Percentiles rank a stretch among this genome's conserved stretches.
phyloP scores from a whole-genome alignment of 164 flowering plant species.

The Annona cherimola region DNA sequence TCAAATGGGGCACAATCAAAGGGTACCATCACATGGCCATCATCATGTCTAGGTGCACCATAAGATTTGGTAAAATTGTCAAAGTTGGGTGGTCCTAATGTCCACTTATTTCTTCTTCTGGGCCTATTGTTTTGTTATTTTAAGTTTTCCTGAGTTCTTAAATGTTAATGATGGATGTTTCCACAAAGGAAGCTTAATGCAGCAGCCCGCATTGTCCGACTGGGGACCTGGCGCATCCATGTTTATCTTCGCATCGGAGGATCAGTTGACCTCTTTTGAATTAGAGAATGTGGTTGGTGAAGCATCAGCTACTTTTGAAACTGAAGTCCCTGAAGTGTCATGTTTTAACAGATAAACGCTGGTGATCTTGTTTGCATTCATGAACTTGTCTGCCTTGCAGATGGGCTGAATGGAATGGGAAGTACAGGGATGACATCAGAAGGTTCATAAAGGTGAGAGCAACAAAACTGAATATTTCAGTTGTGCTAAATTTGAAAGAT shows the following conservation, averaged over 20 bases:
- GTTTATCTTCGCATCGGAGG: neutral
- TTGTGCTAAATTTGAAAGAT: neutral
- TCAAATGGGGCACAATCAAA: too few species aligned
- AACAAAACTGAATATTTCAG: neutral
- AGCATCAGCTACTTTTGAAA: neutral
- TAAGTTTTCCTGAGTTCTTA: neutral
- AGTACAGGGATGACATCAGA: constrained; percentile 89
- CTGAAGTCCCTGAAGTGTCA: neutral
- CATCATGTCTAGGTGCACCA: too few species aligned
- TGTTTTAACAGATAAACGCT: neutral
- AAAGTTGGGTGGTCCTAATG: too few species aligned
- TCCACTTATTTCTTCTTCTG: neutral
- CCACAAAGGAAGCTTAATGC: neutral
- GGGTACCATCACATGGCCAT: too few species aligned
- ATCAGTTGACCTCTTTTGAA: neutral
- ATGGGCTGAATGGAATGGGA: constrained; percentile 99
- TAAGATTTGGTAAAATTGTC: too few species aligned
- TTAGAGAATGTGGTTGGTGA: neutral
- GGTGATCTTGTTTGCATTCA: neutral
- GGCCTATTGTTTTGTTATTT: neutral
- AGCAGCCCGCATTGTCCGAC: neutral
- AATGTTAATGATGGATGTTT: neutral
- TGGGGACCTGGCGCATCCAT: neutral
- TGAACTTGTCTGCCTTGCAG: constrained; percentile 32
- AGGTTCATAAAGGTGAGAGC: constrained; percentile 73